phyloP scores from a whole-genome alignment of 352 stramenopile species.

The Elongisporangium senticosum region DNA sequence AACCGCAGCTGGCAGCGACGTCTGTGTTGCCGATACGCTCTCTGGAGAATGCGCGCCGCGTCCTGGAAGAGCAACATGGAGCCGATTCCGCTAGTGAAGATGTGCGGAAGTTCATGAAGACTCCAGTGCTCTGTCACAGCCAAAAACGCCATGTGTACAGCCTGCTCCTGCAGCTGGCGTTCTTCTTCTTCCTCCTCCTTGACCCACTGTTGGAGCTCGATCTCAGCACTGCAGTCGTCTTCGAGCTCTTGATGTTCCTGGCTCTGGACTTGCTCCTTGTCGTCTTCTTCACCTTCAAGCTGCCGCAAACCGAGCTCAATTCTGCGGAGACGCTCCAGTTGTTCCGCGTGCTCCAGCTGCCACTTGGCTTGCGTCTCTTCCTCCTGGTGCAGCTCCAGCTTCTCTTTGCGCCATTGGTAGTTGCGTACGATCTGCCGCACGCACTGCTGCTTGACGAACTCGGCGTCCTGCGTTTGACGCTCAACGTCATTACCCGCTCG shows the following conservation, averaged over 20 bases:
- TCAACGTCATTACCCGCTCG: not conserved
- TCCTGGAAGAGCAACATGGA: slow-evolving; percentile 18
- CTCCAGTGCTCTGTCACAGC: slow-evolving; percentile 26
- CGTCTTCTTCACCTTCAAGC: not conserved
- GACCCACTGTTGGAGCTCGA: not conserved
- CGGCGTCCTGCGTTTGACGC: not conserved
- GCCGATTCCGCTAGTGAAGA: slow-evolving; percentile 24
- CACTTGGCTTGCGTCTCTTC: not conserved
- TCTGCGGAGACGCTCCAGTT: not conserved
- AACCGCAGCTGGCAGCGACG: slow-evolving; percentile 19
- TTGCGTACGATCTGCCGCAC: slow-evolving; percentile 3
- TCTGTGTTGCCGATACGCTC: slow-evolving; percentile 14
- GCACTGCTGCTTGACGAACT: slow-evolving; percentile 1
- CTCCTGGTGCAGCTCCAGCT: not conserved
- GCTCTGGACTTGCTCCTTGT: not conserved
- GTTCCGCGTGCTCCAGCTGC: slow-evolving; percentile 1
- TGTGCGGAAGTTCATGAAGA: slow-evolving; percentile 28
- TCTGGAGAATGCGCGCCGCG: slow-evolving; percentile 24
- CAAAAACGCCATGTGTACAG: not conserved
- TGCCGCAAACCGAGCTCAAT: not conserved
- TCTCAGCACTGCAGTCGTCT: not conserved
- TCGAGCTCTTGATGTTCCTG: not conserved
- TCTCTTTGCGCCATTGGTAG: slow-evolving; percentile 6
- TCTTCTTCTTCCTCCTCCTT: not conserved
- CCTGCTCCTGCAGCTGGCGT: slow-evolving; percentile 2